phyloP scores from a whole-genome alignment of 371 early-diverging fungal genomes.

The Zychaea mexicana region DNA sequence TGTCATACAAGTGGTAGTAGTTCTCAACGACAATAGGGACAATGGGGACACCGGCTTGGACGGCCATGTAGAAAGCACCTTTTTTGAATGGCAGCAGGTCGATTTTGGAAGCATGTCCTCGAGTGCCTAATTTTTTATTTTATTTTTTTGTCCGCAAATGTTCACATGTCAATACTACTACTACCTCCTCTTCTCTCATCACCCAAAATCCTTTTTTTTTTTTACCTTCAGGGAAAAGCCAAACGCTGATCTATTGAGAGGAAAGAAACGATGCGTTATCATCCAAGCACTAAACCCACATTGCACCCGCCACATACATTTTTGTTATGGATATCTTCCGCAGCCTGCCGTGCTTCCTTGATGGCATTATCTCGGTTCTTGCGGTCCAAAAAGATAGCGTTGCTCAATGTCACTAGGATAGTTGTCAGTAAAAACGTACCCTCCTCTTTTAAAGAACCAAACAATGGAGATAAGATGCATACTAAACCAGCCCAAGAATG shows the following conservation, averaged over 20 bases:
- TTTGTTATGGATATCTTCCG: conserved; percentile 71
- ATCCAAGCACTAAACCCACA: background rate
- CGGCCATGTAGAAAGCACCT: conserved; percentile 91
- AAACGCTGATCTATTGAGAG: conserved; percentile 66
- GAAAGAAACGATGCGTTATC: background rate
- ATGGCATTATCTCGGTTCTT: conserved; percentile 80
- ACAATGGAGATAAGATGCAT: conserved; percentile 44
- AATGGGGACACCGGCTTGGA: conserved; percentile 84
- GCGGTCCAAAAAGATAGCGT: conserved; percentile 89
- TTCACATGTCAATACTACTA: no score
- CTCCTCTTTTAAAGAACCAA: no score
- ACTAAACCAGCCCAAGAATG: conserved; percentile 88
- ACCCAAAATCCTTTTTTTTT: no score
- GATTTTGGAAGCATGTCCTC: conserved; percentile 73
- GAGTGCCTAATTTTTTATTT: no score
- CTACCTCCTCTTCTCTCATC: no score
- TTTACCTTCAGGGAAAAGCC: conserved; percentile 82
- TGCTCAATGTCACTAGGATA: conserved; percentile 47
- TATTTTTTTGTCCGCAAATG: no score
- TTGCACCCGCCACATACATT: background rate
- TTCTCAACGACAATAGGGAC: conserved; percentile 89
- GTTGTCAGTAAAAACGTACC: no score
- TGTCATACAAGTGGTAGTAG: conserved; percentile 74
- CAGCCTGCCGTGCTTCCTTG: conserved; percentile 79
- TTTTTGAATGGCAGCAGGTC: conserved; percentile 91